Conservation (phyloP, 176 grass and related monocot species). For the Rhipidocladum racemiflorum region DNA sequence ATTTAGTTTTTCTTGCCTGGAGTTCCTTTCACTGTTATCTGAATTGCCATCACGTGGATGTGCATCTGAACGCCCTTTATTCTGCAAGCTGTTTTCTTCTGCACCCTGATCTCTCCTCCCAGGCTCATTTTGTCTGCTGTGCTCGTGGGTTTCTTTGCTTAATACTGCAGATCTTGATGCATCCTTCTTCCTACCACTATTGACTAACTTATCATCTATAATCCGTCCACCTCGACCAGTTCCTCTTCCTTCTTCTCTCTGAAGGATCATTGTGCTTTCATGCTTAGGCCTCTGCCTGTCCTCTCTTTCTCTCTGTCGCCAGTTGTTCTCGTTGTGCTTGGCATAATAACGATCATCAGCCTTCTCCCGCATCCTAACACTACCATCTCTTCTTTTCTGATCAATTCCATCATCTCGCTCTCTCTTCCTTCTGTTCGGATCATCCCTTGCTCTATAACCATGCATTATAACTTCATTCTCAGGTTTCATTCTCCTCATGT, state of each 20-base stretch:
- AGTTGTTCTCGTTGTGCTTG: slow-evolving; percentile 63
- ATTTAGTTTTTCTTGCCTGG: slow-evolving; percentile 66
- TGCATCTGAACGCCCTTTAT: slow-evolving; percentile 58
- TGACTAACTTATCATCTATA: slow-evolving; percentile 50
- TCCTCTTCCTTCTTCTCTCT: slow-evolving; percentile 77
- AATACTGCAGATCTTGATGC: slow-evolving; percentile 45
- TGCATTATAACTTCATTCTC: slow-evolving; percentile 59
- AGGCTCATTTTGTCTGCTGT: slow-evolving; percentile 43
- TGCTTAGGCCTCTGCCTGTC: slow-evolving; percentile 78
- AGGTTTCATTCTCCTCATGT: slow-evolving; percentile 61
- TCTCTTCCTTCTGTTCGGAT: slow-evolving; percentile 70
- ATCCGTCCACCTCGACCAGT: slow-evolving; percentile 44
- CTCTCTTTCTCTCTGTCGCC: slow-evolving; percentile 76
- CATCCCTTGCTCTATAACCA: slow-evolving; percentile 64
- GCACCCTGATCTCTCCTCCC: slow-evolving; percentile 52
- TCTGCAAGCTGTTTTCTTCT: slow-evolving; percentile 51
- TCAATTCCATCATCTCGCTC: slow-evolving; percentile 67
- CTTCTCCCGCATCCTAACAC: slow-evolving; percentile 60
- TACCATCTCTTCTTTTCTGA: slow-evolving; percentile 70
- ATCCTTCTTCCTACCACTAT: slow-evolving; percentile 55
- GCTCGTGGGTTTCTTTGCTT: slow-evolving; percentile 61
- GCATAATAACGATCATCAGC: slow-evolving; percentile 48
- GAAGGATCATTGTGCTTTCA: slow-evolving; percentile 47
- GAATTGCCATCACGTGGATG: slow-evolving; percentile 60
- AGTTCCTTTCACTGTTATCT: slow-evolving; percentile 63